A percentile compares a stretch with the other conserved stretches of the same genome.
Conservation (phyloP, 2,329 filamentous ascomycete genomes). For the Colletotrichum viniferum region DNA sequence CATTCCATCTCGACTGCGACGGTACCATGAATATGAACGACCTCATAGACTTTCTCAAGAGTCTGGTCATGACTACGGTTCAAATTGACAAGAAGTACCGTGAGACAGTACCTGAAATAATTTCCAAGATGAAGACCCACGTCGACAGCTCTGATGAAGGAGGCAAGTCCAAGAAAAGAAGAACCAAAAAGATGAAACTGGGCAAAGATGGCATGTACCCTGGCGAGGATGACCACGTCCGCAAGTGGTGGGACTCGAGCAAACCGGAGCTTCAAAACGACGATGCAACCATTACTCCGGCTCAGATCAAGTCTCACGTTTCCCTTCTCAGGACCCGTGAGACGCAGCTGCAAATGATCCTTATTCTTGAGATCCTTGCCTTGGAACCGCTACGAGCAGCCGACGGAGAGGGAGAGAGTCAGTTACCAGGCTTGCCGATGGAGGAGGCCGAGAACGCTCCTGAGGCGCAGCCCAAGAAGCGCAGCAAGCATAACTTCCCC, state of each 20-base stretch:
- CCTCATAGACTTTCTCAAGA: conserved; percentile 71
- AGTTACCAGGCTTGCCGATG: conserved; percentile 50
- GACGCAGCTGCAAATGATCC: conserved; percentile 80
- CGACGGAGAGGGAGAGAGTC: conserved; percentile 45
- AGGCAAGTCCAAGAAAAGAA: conserved; percentile 50
- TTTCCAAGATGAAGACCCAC: conserved; percentile 59
- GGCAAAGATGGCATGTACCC: conserved; percentile 74
- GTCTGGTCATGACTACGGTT: conserved; percentile 68
- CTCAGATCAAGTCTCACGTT: conserved; percentile 66
- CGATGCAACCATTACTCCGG: conserved; percentile 47
- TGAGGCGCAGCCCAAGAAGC: conserved; percentile 53
- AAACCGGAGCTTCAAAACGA: conserved; percentile 54
- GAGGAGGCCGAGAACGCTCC: conserved; percentile 36
- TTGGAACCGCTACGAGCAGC: conserved; percentile 60
- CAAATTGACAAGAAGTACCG: conserved; percentile 81
- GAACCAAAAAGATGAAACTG: conserved; percentile 67
- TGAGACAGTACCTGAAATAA: conserved; percentile 68
- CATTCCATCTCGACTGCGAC: conserved; percentile 69
- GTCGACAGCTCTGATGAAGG: conserved; percentile 59
- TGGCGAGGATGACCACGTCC: conserved; percentile 67
- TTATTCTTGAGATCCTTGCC: conserved; percentile 78
- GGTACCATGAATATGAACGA: conserved; percentile 65
- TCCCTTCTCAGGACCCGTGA: conserved; percentile 74
- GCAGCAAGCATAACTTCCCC: conserved; percentile 66
- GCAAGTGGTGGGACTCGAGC: conserved; percentile 71